Evolutionary conservation across 257 asterid genomes (phyloP).

Genomic region (Apocynum venetum): DNA sequence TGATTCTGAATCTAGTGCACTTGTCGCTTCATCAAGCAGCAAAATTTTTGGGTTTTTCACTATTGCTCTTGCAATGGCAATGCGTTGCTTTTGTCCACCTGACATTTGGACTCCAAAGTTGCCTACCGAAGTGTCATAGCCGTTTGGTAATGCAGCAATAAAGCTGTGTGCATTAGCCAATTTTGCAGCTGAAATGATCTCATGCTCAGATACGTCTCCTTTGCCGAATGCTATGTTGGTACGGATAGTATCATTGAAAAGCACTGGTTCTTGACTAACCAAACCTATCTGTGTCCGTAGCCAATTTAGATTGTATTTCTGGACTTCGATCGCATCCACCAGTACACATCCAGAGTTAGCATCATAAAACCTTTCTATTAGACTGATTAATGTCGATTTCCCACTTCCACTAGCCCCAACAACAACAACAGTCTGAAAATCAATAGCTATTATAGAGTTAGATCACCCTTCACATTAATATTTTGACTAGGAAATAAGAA

Average conservation of each 20-base stretch:
- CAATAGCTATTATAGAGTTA: neutral
- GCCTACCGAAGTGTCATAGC: slow-evolving; percentile 65
- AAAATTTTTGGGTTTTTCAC: slow-evolving; percentile 59
- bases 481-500: neutral
- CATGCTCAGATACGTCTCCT: slow-evolving; percentile 56
- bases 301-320: slow-evolving; percentile 53
- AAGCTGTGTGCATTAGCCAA: slow-evolving; percentile 67
- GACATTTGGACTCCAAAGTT: slow-evolving; percentile 69
- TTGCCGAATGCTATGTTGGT: slow-evolving; percentile 64
- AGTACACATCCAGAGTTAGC: slow-evolving; percentile 50
- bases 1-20: slow-evolving; percentile 70
- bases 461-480: neutral
- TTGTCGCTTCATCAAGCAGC: slow-evolving; percentile 74
- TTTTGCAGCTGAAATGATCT: slow-evolving; percentile 55
- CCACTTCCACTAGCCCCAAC: slow-evolving; percentile 91
- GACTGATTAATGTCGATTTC: slow-evolving; percentile 64
- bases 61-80: slow-evolving; percentile 70
- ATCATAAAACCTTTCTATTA: slow-evolving; percentile 66
- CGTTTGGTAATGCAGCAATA: slow-evolving; percentile 64
- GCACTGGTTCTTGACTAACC: slow-evolving; percentile 83
- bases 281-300: slow-evolving; percentile 75
- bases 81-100: slow-evolving; percentile 72
- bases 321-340: slow-evolving; percentile 46
- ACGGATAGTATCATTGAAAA: slow-evolving; percentile 71
- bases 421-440: slow-evolving; percentile 60